Conservation (phyloP, 1,284 basidiomycete genomes). For the Mycosarcoma mackinlayi region DNA sequence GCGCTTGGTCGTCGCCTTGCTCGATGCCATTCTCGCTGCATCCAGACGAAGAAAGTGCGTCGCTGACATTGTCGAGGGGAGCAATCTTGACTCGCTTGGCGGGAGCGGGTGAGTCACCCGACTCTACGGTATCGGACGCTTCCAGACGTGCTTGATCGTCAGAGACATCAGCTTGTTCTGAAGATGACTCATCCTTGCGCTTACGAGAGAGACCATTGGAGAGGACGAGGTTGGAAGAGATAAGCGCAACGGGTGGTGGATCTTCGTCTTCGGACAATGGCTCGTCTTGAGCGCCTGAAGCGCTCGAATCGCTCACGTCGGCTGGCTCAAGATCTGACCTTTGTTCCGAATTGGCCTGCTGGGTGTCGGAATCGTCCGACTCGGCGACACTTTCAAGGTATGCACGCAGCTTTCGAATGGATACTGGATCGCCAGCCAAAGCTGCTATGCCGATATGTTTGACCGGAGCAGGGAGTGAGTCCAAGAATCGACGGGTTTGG, state of each 20-base stretch:
- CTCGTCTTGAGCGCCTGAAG: conserved; percentile 8
- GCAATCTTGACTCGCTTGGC: conserved; percentile 37
- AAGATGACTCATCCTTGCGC: conserved; percentile 13
- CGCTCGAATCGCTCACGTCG: neutral
- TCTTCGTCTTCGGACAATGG: conserved; percentile 12
- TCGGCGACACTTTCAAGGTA: conserved; percentile 27
- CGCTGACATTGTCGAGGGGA: conserved; percentile 1
- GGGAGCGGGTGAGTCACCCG: conserved; percentile 4
- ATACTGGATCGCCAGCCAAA: conserved; percentile 16
- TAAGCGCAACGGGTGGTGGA: neutral
- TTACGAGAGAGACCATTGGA: conserved; percentile 19
- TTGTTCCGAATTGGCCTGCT: conserved; percentile 12
- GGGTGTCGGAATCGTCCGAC: conserved; percentile 18
- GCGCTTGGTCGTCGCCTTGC: neutral
- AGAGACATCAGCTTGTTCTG: conserved; percentile 5
- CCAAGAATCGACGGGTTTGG: conserved; percentile 14
- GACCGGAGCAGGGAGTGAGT: conserved; percentile 14
- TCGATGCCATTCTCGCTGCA: conserved; percentile 9
- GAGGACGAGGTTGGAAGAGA: neutral
- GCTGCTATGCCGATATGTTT: conserved; percentile 23
- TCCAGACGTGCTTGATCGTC: conserved; percentile 3
- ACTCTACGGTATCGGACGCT: conserved; percentile 20
- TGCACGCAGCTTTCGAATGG: conserved; percentile 8
- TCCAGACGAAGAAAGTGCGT: neutral
- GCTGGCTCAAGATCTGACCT: conserved; percentile 2